phyloP scores from a whole-genome alignment of 495 filamentous ascomycete genomes.

The Penicillium roqueforti region DNA sequence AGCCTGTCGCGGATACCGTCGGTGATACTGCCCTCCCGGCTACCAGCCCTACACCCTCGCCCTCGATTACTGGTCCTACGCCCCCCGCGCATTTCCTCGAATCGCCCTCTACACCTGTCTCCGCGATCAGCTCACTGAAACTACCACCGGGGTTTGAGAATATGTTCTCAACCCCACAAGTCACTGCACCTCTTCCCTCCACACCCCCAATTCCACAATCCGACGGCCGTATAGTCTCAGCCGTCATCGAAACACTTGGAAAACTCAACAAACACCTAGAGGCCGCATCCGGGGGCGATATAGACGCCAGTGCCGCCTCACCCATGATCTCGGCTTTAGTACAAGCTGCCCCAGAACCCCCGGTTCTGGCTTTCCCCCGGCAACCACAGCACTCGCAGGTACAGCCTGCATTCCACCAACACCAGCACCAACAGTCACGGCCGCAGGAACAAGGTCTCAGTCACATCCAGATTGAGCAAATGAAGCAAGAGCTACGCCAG shows the following conservation, averaged over 20 bases:
- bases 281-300: conserved; percentile 10
- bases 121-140: conserved; percentile 17
- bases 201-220: conserved; percentile 4
- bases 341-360: conserved; percentile 18
- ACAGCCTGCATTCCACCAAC: not conserved
- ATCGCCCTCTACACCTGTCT: not conserved
- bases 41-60: conserved; percentile 1
- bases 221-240: conserved; percentile 27
- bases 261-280: conserved; percentile 42
- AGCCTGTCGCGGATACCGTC: not conserved
- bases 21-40: conserved; percentile 1
- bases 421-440: no score
- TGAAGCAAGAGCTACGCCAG: conserved; percentile 37
- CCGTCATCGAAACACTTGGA: conserved; percentile 35
- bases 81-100: not conserved
- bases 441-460: not conserved
- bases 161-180: conserved; percentile 29
- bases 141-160: conserved; percentile 39
- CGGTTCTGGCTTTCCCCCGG: not conserved
- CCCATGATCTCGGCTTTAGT: conserved; percentile 24
- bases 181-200: not conserved
- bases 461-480: conserved; percentile 11
- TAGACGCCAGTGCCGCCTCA: conserved; percentile 15
- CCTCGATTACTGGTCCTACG: conserved; percentile 3
- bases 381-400: not conserved